Base-by-base conservation (phyloP, 768 basidiomycete genomes). In the Chalciporus sphaerocephalus region DNA sequence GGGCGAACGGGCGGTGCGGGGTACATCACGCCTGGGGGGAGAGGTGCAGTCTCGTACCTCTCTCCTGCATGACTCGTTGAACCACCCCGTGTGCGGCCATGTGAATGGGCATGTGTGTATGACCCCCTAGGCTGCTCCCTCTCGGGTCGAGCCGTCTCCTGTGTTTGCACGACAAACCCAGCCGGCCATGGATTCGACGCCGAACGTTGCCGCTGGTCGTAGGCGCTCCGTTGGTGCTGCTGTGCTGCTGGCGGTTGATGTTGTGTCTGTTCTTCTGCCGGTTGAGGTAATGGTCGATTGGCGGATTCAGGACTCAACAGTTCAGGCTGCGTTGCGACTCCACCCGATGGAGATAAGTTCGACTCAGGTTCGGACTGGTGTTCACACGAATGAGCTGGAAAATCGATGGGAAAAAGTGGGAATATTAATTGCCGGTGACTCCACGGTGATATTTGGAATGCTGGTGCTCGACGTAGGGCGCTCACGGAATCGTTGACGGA, bases 251-350 rank as follows among this genome's bases (percentile, higher is more conserved):
- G 17, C 27, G 46, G 34, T n/a, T 25, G 56, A 8, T 20, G 43
- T 4, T 48, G 45, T 1, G 39, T 39, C 12, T 39, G 52, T 5
- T 20, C 13, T 5, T 40, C 15, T 18, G 58, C 56, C 1, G 55
- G 58, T 38, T 46, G 57, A 12, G 53, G 59, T n/a, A 67, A 18
- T 7, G 45, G 60, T 32, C 56, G 49, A 46, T 61, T 58, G 2
- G 70, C 68, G 28, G 67, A 57, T 5, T 75, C 71, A 5, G 78
- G 74, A 7, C 74, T 72, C 21, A 79, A 60, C 4, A 76, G 63
- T 2, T 72, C 66, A 0, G 67, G 69, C 37, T 74, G 66, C 2
- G 70, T 34, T 2, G 69, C 37, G 15, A 59, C 49, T 3, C 67
- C 43, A 12, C 32, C 50, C 40, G 41, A 62, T 49, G 54, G 52